Evolutionary conservation across 495 filamentous ascomycete genomes (phyloP), one percentile per base, ranked within the genome.

Genomic region (Aspergillus steynii): DNA sequence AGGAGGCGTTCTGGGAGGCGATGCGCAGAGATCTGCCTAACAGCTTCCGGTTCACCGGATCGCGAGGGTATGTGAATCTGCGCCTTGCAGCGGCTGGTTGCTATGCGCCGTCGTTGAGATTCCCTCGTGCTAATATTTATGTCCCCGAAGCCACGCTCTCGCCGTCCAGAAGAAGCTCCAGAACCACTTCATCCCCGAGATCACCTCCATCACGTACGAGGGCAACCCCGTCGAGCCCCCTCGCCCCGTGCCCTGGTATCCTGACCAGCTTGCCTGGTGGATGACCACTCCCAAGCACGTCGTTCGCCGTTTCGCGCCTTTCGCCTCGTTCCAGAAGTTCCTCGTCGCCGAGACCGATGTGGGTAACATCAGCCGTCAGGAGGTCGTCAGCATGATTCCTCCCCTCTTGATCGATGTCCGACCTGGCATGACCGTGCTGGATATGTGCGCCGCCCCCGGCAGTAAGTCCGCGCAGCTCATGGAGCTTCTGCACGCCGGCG

Each of bases 331-430:
- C 74, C 95, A 99, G 74, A 96, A 95, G 71, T 99, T 96, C 80
- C 79, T 99, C n/a, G 95, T 99, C 27, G 93, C 93, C 29, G 95
- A 99, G 80, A 97, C 95, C 10, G 92, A 89, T 50, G 91, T 97
- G 55, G 95, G 95, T 68, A 99, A 98, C 70, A 98, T 99, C 70
- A 96, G 88, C 73, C 85, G 95, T 66, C 95, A 99, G 75, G 95
- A 99, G 77, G 86, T 94, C 26, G 95, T 99, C 61, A 96, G 91
- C 81, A 99, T 99, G 95, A 97, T 99, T 63, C 95, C 95, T 28
- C 96, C 96, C 27, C 85, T 98, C 54, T 78, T 98, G 60, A 90
- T 98, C 83, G 94, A 97, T 69, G 75, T 96, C 31, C 84, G 85
- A 55, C 92, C 96, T 25, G 91, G 92, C 42, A 96, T 97, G 90